A percentile compares a stretch with the other conserved stretches of the same genome.
Evolutionary conservation across 805 yeast species (phyloP).

Genomic region (Candida glaebosa): DNA sequence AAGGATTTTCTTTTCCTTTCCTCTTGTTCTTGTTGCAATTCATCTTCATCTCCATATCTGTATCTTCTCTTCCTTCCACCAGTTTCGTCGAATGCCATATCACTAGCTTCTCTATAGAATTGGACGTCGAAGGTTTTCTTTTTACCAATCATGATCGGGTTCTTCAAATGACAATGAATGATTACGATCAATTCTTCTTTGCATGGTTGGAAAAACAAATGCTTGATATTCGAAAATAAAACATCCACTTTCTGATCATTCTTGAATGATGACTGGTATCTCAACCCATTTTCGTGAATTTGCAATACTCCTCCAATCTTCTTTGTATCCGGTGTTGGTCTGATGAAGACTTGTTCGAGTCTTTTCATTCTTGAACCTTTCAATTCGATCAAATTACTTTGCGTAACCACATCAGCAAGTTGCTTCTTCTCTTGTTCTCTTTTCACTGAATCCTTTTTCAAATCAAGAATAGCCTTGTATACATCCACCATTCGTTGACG

Average conservation of each 20-base stretch:
- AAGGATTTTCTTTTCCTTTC: slow-evolving; percentile 90
- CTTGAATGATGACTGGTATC: slow-evolving; percentile 84
- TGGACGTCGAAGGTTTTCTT: slow-evolving; percentile 94
- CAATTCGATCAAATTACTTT: slow-evolving; percentile 80
- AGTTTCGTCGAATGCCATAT: slow-evolving; percentile 94
- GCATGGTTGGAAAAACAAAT: slow-evolving; percentile 92
- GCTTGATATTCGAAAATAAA: slow-evolving; percentile 85
- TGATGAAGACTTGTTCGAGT: slow-evolving; percentile 81
- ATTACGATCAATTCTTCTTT: slow-evolving; percentile 91
- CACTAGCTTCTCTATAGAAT: slow-evolving; percentile 95
- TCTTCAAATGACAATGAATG: slow-evolving; percentile 87
- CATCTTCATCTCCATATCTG: slow-evolving; percentile 97
- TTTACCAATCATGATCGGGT: slow-evolving; percentile 93
- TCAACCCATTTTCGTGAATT: slow-evolving; percentile 92
- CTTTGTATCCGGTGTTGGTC: slow-evolving; percentile 97
- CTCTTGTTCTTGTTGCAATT: slow-evolving; percentile 96
- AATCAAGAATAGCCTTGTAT: slow-evolving; percentile 82
- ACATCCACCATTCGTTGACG: slow-evolving; percentile 88
- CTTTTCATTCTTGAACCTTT: slow-evolving; percentile 82
- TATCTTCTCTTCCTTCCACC: slow-evolving; percentile 86
- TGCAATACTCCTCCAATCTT: slow-evolving; percentile 87
- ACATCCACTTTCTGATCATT: slow-evolving; percentile 86
- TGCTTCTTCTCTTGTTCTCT: slow-evolving; percentile 88
- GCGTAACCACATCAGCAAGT: slow-evolving; percentile 90
- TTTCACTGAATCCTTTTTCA: slow-evolving; percentile 88